phyloP scores from a whole-genome alignment of 1,284 basidiomycete species.

The Pseudomicrostroma phylloplanum region DNA sequence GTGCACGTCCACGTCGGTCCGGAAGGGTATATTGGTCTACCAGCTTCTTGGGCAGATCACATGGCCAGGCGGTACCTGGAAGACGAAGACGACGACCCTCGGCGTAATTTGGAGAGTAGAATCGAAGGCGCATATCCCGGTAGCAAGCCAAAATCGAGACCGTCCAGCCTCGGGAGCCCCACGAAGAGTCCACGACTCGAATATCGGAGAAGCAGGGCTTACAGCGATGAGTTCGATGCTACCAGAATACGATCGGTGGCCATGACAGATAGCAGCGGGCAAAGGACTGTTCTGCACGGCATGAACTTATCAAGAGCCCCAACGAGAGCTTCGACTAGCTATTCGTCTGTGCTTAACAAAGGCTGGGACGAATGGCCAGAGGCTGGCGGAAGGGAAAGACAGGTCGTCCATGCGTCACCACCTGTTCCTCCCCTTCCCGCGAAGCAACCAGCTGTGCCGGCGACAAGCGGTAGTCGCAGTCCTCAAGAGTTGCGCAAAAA shows the following conservation, averaged over 20 bases:
- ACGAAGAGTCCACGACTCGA: no score
- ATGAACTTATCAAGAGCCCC: background rate
- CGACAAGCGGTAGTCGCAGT: no score
- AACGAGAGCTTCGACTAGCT: background rate
- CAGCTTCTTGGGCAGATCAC: slow-evolving; percentile 27
- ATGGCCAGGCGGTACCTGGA: background rate
- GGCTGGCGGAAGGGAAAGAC: slow-evolving; percentile 3
- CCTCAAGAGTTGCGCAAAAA: no score
- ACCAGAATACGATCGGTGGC: no score
- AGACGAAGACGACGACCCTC: background rate
- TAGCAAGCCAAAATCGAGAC: no score
- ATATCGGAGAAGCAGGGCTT: no score
- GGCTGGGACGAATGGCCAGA: background rate
- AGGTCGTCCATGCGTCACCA: background rate
- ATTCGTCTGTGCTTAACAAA: slow-evolving; percentile 1
- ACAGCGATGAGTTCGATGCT: no score
- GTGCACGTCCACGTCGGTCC: slow-evolving; percentile 40
- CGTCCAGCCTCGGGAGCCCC: no score
- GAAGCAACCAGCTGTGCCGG: background rate
- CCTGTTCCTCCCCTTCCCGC: background rate
- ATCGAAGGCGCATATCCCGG: no score
- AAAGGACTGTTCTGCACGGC: background rate
- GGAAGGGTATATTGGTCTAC: slow-evolving; percentile 34
- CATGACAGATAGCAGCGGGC: background rate
- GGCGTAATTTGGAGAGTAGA: no score